Conservation (phyloP, 2,329 filamentous ascomycete genomes). For the Arthrobotrys entomopaga region DNA sequence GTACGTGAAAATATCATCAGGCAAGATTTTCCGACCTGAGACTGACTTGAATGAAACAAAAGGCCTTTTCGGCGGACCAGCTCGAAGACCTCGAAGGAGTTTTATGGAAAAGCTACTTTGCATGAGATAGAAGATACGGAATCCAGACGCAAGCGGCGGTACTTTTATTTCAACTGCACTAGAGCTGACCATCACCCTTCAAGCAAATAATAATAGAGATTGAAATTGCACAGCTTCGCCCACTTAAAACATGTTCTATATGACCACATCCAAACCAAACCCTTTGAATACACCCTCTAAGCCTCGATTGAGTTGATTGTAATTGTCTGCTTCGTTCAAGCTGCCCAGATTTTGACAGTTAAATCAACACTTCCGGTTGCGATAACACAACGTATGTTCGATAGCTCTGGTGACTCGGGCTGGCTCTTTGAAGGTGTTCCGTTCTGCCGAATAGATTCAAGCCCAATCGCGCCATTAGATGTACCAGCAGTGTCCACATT, state of each 20-base stretch:
- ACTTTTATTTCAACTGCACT: background rate
- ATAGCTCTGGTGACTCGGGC: constrained; percentile 64
- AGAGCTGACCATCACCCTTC: background rate
- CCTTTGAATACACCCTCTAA: too few species aligned
- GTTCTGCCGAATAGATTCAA: constrained; percentile 66
- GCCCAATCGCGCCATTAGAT: constrained; percentile 62
- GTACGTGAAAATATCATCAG: constrained; percentile 67
- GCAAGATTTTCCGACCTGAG: background rate
- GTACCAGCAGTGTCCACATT: constrained; percentile 60
- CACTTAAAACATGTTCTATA: background rate
- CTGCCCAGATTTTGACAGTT: constrained; percentile 81
- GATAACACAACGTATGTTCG: constrained; percentile 82
- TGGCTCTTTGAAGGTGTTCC: constrained; percentile 62
- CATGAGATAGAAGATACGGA: constrained; percentile 64
- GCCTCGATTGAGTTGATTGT: background rate
- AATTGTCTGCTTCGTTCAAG: constrained; percentile 55
- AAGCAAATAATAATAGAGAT: background rate
- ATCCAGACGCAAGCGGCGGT: too few species aligned
- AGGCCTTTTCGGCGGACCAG: constrained; percentile 89
- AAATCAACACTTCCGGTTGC: constrained; percentile 87
- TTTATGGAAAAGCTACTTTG: constrained; percentile 99
- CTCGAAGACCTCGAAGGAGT: constrained; percentile 95
- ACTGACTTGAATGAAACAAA: constrained; percentile 61
- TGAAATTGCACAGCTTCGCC: background rate
- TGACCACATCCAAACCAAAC: too few species aligned